Base-by-base conservation (phyloP, 2,329 filamentous ascomycete species). In the Cadophora gregata region DNA sequence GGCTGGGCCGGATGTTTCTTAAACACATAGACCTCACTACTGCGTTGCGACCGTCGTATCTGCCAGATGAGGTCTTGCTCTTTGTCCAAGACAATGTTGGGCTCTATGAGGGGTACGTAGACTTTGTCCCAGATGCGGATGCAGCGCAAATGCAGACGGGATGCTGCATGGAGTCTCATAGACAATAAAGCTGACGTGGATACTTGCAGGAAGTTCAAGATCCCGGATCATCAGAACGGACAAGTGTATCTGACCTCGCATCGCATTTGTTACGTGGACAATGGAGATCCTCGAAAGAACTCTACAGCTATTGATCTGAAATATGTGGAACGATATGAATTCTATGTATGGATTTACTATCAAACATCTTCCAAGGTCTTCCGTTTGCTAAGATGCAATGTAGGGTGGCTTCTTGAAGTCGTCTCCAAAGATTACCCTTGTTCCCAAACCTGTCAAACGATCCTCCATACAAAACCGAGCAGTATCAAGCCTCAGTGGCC, bases 11-110 rank as follows among this genome's bases (percentile, higher is more conserved):
- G 85, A 98, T 98, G 95, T 97, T 97, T 87, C 86, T 97, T 85
- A 95, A 96, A 85, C 89, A 91, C 75, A 87, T 98, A 79, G 95
- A 99, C 81, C 88, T 99, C 76, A 99, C 96, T 66, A 97, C 95
- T 82, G 96, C 96, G 78, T 87, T 97, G 78, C 92, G 96, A 84
- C 96, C 96, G 75, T 91, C 90, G 69, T 91, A 97, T 78, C 87
- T 97, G 72, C 91, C 93, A 76, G 96, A 97, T 84, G 96, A 99
- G 86, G 91, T 93, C 73, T 85, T 98, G 63, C 86, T 99, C 67
- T 98, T 97, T 81, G 95, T 99, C 66, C 95, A 98, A 82, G 94
- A 98, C 84, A 94, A 93, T 79, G 94, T 99, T 75, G 96, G 96
- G 73, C 85, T 99, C 69, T 99, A 99, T 82, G 93, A 98, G 85